phyloP scores from a whole-genome alignment of 2,329 filamentous ascomycete genomes.

The Botrytis fragariae region DNA sequence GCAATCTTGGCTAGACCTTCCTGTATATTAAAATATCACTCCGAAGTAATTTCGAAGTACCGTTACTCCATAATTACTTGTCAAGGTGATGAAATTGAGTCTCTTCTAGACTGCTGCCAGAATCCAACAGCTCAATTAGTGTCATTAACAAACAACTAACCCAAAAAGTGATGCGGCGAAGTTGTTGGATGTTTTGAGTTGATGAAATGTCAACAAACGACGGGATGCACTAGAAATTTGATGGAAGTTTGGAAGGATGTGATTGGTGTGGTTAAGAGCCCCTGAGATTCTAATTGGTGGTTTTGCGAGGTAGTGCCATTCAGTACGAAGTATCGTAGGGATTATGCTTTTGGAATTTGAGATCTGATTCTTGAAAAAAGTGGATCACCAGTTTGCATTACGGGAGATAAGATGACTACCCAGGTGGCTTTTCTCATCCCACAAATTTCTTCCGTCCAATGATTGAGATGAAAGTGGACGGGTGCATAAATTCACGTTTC shows the following conservation, averaged over 20 bases:
- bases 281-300: background rate
- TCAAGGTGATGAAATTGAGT: background rate
- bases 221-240: background rate
- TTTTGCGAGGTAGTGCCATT: background rate
- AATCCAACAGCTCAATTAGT: background rate
- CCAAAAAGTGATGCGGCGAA: background rate
- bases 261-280: background rate
- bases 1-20: background rate
- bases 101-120: background rate
- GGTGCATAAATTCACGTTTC: background rate
- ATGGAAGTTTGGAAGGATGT: background rate
- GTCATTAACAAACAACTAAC: background rate
- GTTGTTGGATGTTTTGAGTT: slow-evolving; percentile 1
- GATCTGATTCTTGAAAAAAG: background rate
- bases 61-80: background rate
- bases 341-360: background rate
- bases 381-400: background rate
- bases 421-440: too few species aligned
- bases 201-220: background rate
- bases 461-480: background rate
- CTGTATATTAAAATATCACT: background rate
- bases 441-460: background rate
- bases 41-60: slow-evolving; percentile 7
- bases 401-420: background rate
- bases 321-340: background rate